These are phyloP conservation scores for Talaromyces sp. DNA, from an alignment of 2,329 filamentous ascomycete genomes.

Conservation along the genomic window DNA sequence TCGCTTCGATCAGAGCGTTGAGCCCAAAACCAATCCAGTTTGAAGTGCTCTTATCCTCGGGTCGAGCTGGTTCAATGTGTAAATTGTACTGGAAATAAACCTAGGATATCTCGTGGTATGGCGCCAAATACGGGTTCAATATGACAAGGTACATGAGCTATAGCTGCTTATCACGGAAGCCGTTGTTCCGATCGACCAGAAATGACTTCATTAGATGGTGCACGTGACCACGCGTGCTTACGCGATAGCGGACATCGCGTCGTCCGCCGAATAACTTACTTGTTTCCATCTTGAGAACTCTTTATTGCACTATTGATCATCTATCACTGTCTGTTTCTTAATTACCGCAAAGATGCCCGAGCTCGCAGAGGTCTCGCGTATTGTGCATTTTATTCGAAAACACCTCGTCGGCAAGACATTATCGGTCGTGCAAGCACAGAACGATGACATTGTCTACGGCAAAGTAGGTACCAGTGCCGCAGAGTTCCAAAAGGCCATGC, in stretches of 20 bases:
- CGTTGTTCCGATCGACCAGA: background rate
- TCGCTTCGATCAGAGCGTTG: constrained; percentile 15
- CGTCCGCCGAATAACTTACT: background rate
- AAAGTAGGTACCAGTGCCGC: constrained; percentile 77
- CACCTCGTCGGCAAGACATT: constrained; percentile 82
- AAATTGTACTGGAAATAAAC: background rate
- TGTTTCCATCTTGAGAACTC: background rate
- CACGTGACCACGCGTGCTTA: background rate
- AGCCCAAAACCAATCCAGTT: constrained; percentile 39
- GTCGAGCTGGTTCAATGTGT: background rate
- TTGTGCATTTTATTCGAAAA: constrained; percentile 77
- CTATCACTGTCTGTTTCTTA: background rate
- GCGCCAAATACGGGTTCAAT: too few species aligned
- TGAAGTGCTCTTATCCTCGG: constrained; percentile 11
- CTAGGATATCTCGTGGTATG: too few species aligned
- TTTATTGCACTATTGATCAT: background rate
- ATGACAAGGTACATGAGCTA: background rate
- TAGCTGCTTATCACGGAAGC: background rate
- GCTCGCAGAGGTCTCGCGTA: constrained; percentile 64
- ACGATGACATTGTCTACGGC: constrained; percentile 83
- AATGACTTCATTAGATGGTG: background rate
- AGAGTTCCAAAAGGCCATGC: constrained; percentile 67
- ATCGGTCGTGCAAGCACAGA: constrained; percentile 60
- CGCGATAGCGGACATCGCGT: background rate
- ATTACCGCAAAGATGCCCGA: constrained; percentile 38